Conservation (phyloP, 495 filamentous ascomycete species). For the Xylaria palmicola region DNA sequence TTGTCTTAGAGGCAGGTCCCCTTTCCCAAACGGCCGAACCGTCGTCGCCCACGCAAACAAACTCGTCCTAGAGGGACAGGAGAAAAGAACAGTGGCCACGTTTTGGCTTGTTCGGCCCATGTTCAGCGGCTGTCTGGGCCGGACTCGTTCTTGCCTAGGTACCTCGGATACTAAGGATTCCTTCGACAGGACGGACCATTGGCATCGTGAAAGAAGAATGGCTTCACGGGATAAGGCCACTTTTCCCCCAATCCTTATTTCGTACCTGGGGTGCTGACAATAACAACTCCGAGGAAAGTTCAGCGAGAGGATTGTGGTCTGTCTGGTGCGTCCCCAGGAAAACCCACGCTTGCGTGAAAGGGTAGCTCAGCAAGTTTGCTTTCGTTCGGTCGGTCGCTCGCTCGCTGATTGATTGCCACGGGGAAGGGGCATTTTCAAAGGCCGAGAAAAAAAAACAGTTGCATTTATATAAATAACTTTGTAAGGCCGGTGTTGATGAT, state of each 20-base stretch:
- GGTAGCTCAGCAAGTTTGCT: too few relatives aligned
- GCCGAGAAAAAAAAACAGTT: too few relatives aligned
- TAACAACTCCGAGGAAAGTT: background rate
- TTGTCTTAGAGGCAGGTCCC: slow-evolving; percentile 18
- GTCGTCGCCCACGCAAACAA: background rate
- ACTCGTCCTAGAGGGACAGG: background rate
- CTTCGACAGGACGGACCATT: background rate
- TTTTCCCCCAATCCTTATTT: background rate
- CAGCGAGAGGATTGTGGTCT: too few relatives aligned
- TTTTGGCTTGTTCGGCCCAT: background rate
- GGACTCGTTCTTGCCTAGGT: background rate
- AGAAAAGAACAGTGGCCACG: background rate
- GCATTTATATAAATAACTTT: too few relatives aligned
- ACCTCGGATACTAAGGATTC: background rate
- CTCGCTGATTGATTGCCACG: too few relatives aligned
- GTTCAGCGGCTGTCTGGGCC: background rate
- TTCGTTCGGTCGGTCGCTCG: too few relatives aligned
- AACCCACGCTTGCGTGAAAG: too few relatives aligned
- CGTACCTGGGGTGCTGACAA: background rate
- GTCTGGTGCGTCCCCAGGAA: background rate
- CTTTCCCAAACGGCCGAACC: background rate
- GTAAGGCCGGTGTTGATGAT: too few relatives aligned
- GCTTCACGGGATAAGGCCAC: background rate
- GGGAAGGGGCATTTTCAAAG: too few relatives aligned
- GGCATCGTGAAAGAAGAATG: background rate